These are phyloP conservation scores for Thraustotheca clavata DNA, from an alignment of 352 stramenopile species.

Conservation along the genomic window DNA sequence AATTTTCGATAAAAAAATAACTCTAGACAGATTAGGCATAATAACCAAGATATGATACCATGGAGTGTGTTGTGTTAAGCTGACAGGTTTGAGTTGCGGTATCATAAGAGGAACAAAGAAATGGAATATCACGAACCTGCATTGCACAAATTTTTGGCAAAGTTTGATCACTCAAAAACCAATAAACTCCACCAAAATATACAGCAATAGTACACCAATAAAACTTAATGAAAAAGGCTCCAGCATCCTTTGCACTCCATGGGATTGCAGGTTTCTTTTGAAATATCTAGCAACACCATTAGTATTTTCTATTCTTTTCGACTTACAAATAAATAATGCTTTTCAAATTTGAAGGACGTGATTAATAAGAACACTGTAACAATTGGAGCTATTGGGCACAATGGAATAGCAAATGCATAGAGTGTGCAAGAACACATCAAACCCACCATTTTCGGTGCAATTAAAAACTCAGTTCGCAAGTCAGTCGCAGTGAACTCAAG, in stretches of 20 bases:
- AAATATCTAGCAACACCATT: constrained; percentile 30
- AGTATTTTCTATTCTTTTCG: not conserved
- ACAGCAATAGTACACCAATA: constrained; percentile 67
- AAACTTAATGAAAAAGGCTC: constrained; percentile 84
- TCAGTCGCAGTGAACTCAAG: not conserved
- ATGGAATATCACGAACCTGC: constrained; percentile 34
- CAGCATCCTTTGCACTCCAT: constrained; percentile 66
- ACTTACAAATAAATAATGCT: constrained; percentile 48
- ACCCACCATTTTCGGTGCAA: constrained; percentile 76
- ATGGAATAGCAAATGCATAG: constrained; percentile 51
- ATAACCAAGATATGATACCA: constrained; percentile 22
- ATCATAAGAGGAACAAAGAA: not conserved
- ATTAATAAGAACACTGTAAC: constrained; percentile 46
- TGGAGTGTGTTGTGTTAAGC: constrained; percentile 28
- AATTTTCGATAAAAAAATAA: not conserved
- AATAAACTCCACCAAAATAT: constrained; percentile 52
- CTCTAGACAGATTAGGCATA: not conserved
- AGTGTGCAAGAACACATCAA: constrained; percentile 74
- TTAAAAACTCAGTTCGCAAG: constrained; percentile 44
- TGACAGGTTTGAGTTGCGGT: constrained; percentile 22
- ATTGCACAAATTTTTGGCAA: constrained; percentile 50
- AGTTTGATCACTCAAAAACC: constrained; percentile 37
- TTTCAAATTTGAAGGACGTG: constrained; percentile 80
- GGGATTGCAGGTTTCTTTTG: constrained; percentile 64
- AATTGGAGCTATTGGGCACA: constrained; percentile 49